Percentiles rank a stretch among this genome's conserved stretches.
Evolutionary conservation across 192 early-diverging fungal species (phyloP).

Genomic region (Coemansia sp.): DNA sequence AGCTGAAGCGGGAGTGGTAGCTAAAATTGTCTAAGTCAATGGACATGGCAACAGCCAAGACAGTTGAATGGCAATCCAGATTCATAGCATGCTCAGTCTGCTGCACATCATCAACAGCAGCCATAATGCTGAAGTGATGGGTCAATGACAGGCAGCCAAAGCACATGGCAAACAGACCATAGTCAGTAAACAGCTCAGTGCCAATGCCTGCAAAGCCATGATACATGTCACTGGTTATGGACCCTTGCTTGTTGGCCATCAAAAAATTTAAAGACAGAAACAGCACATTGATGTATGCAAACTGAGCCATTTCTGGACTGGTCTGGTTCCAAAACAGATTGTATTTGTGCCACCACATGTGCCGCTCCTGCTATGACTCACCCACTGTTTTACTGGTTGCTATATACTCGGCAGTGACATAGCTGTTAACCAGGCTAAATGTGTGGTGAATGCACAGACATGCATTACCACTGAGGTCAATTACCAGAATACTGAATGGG

Average conservation of each 20-base stretch:
- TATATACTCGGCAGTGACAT: constrained; percentile 60
- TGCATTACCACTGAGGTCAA: constrained; percentile 68
- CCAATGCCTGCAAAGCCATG: constrained; percentile 81
- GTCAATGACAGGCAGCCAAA: constrained; percentile 54
- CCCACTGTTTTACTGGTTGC: constrained; percentile 61
- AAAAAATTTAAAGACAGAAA: constrained; percentile 81
- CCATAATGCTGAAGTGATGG: constrained; percentile 6
- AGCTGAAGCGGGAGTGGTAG: constrained; percentile 62
- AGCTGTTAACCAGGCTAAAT: constrained; percentile 75
- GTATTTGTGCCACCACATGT: constrained; percentile 73
- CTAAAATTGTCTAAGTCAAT: constrained; percentile 90
- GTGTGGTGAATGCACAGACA: constrained; percentile 61
- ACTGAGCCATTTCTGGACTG: constrained; percentile 44
- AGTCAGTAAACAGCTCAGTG: constrained; percentile 75
- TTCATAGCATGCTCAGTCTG: constrained; percentile 53
- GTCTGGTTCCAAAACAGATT: constrained; percentile 58
- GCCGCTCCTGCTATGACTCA: constrained; percentile 84
- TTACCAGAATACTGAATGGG: constrained; percentile 66
- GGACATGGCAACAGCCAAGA: constrained; percentile 74
- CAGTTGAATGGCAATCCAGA: constrained; percentile 76
- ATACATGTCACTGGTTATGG: constrained; percentile 62
- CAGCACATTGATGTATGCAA: constrained; percentile 65
- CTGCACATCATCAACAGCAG: constrained; percentile 5
- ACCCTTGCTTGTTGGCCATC: constrained; percentile 41
- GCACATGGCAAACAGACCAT: constrained; percentile 75